These are phyloP conservation scores for Aureobasidium sp. DNA, from an alignment of 2,329 filamentous ascomycete genomes.

Conservation along the genomic window DNA sequence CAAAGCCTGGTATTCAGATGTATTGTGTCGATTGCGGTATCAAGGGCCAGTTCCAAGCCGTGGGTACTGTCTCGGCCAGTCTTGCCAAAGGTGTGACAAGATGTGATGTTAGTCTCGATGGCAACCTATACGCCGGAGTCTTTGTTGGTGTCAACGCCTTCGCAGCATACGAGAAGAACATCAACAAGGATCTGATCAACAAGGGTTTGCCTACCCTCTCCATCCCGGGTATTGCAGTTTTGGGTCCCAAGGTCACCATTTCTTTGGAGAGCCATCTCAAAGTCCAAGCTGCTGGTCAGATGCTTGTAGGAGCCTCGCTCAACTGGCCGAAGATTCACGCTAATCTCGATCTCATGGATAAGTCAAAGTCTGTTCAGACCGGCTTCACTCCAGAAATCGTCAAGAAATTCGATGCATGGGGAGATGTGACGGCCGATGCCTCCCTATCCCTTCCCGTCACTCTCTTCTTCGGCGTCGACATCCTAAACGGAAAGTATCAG, in stretches of 20 bases:
- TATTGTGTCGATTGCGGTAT: constrained; percentile 26
- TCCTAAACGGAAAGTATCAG: constrained; percentile 20
- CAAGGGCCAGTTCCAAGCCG: constrained; percentile 19
- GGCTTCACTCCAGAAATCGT: constrained; percentile 22
- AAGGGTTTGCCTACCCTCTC: constrained; percentile 22
- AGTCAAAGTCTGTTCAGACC: constrained; percentile 9
- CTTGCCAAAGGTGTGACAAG: constrained; percentile 21
- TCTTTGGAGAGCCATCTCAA: constrained; percentile 17
- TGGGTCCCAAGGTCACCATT: constrained; percentile 22
- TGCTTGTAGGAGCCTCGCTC: constrained; percentile 22
- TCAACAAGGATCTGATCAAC: constrained; percentile 22
- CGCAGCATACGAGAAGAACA: constrained; percentile 21
- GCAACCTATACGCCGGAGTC: constrained; percentile 23
- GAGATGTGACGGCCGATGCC: constrained; percentile 19
- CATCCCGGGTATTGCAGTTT: constrained; percentile 22
- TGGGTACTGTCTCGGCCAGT: constrained; percentile 23
- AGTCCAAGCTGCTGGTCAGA: constrained; percentile 21
- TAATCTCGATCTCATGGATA: constrained; percentile 21
- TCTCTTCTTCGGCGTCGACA: constrained; percentile 21
- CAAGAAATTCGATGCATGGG: constrained; percentile 24
- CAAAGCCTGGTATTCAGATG: constrained; percentile 24
- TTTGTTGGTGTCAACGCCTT: constrained; percentile 25
- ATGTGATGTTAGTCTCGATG: constrained; percentile 20
- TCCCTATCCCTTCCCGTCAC: constrained; percentile 20
- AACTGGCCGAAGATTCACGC: constrained; percentile 22